Conservation (phyloP, 176 grass and related monocot species). For the Ampelocalamus luodianensis region DNA sequence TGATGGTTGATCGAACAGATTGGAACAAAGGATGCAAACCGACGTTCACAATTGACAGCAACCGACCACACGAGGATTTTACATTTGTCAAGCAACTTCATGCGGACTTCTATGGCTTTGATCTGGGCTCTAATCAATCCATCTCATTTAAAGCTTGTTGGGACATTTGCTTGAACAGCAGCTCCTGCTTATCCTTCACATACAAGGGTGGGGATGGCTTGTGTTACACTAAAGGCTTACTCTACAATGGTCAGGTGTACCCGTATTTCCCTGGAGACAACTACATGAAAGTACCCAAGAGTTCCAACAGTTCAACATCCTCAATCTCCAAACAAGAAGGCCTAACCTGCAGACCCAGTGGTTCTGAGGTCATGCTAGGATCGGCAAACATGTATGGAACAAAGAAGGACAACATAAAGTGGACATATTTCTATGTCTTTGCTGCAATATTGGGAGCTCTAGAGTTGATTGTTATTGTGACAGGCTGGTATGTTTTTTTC, state of each 20-base stretch:
- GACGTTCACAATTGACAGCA: slow-evolving; percentile 41
- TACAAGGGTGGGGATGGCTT: slow-evolving; percentile 57
- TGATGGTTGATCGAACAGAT: slow-evolving; percentile 60
- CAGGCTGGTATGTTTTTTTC: slow-evolving; percentile 73
- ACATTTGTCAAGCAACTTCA: slow-evolving; percentile 51
- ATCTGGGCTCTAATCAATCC: slow-evolving; percentile 39
- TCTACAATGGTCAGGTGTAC: slow-evolving; percentile 63
- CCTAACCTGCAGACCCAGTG: slow-evolving; percentile 42
- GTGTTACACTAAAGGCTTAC: slow-evolving; percentile 63
- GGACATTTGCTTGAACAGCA: slow-evolving; percentile 53
- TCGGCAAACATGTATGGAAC: slow-evolving; percentile 51
- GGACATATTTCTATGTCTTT: slow-evolving; percentile 73
- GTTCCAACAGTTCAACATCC: slow-evolving; percentile 34
- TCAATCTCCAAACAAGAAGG: slow-evolving; percentile 8
- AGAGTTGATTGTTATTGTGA: slow-evolving; percentile 57
- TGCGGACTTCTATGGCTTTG: slow-evolving; percentile 69
- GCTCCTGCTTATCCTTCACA: slow-evolving; percentile 55
- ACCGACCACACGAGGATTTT: slow-evolving; percentile 39
- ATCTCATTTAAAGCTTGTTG: slow-evolving; percentile 59
- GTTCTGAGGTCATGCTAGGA: slow-evolving; percentile 28
- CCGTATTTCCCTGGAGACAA: slow-evolving; percentile 57
- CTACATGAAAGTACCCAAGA: slow-evolving; percentile 69
- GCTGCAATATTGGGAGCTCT: slow-evolving; percentile 51
- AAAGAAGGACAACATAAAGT: slow-evolving; percentile 57
- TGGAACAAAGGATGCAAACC: slow-evolving; percentile 74